Conservation (phyloP, 2,329 filamentous ascomycete species). For the Venturia aucupariae region DNA sequence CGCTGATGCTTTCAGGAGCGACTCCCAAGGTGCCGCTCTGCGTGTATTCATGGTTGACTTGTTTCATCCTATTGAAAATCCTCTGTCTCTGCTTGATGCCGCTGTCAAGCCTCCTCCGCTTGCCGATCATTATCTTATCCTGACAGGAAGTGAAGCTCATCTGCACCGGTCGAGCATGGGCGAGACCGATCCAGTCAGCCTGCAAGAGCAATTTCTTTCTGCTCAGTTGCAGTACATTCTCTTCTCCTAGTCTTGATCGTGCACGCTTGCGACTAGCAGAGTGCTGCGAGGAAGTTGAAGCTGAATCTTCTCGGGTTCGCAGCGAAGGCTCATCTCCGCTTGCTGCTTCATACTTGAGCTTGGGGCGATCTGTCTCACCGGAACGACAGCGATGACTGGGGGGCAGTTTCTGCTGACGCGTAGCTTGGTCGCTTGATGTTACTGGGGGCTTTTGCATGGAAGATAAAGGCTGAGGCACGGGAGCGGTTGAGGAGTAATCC, state of each 20-base stretch:
- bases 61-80: neutral
- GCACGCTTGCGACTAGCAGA: neutral
- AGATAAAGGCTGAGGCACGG: neutral
- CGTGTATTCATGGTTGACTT: neutral
- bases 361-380: neutral
- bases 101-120: slow-evolving; percentile 23
- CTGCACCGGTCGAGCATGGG: slow-evolving; percentile 22
- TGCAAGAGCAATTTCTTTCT: slow-evolving; percentile 23
- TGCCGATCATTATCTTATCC: slow-evolving; percentile 26
- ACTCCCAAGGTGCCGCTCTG: neutral
- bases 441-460: slow-evolving; percentile 3
- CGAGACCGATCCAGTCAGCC: slow-evolving; percentile 28
- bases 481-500: slow-evolving; percentile 6
- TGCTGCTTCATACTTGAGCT: neutral
- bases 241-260: neutral
- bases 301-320: neutral
- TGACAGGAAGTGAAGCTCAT: slow-evolving; percentile 22
- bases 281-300: neutral
- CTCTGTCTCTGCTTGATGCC: slow-evolving; percentile 3
- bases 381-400: neutral
- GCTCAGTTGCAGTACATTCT: slow-evolving; percentile 10
- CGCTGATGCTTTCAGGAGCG: slow-evolving; percentile 22
- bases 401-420: neutral
- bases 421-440: neutral
- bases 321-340: neutral